phyloP scores from a whole-genome alignment of 2,329 filamentous ascomycete genomes.

The Colletotrichum sp. region DNA sequence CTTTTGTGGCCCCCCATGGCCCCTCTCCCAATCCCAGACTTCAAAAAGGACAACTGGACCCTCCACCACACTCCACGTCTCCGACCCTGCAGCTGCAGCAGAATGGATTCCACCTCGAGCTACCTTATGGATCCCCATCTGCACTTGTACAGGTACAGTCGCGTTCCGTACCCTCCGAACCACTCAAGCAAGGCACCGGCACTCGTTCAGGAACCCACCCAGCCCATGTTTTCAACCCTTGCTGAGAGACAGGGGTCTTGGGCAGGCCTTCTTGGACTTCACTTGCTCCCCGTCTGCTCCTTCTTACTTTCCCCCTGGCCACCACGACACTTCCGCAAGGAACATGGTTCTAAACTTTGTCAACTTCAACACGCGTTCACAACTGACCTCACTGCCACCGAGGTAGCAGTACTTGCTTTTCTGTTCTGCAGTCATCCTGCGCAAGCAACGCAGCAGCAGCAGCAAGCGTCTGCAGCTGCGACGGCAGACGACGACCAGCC shows the following conservation, averaged over 20 bases:
- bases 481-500: background rate
- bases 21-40: background rate
- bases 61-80: background rate
- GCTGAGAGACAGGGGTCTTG: background rate
- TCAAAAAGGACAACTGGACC: background rate
- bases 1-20: background rate
- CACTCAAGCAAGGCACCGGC: conserved; percentile 19
- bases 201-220: conserved; percentile 18
- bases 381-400: background rate
- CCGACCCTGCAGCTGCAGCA: conserved; percentile 8
- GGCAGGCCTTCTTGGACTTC: conserved; percentile 8
- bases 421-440: background rate
- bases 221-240: conserved; percentile 13
- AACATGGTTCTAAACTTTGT: conserved; percentile 4
- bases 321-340: background rate
- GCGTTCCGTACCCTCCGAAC: conserved; percentile 11
- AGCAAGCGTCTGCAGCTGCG: background rate
- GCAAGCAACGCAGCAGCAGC: background rate
- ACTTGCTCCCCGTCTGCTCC: conserved; percentile 1
- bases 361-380: background rate
- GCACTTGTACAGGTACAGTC: conserved; percentile 4
- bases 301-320: background rate
- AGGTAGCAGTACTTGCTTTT: conserved; percentile 7
- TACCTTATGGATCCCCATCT: background rate
- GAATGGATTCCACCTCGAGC: background rate